These are phyloP conservation scores for Aschersonia sp. DNA, from an alignment of 2,329 filamentous ascomycete genomes.

Conservation along the genomic window DNA sequence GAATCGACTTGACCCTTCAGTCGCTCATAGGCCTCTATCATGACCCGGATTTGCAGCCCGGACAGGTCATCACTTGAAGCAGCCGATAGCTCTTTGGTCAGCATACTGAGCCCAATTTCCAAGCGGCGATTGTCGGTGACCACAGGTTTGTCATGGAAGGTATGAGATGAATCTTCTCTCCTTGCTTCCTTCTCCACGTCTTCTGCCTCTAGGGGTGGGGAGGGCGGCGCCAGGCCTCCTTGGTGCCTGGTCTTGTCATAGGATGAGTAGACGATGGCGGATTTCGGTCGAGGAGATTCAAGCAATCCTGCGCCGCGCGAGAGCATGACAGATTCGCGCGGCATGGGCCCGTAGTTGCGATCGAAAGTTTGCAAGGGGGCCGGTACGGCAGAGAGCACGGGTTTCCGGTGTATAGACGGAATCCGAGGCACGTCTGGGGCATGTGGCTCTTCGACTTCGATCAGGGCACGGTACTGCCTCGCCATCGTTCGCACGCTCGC, in stretches of 20 bases:
- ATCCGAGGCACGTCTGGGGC: slow-evolving; percentile 16
- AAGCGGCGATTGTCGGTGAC: slow-evolving; percentile 24
- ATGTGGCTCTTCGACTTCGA: slow-evolving; percentile 17
- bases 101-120: slow-evolving; percentile 34
- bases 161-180: not conserved
- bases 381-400: not conserved
- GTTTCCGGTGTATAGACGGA: slow-evolving; percentile 11
- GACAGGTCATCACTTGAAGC: slow-evolving; percentile 22
- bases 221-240: slow-evolving; percentile 14
- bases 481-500: slow-evolving; percentile 33
- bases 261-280: slow-evolving; percentile 12
- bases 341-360: slow-evolving; percentile 1
- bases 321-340: not conserved
- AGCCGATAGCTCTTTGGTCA: slow-evolving; percentile 33
- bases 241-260: slow-evolving; percentile 30
- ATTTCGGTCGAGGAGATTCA: not conserved
- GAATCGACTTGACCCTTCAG: slow-evolving; percentile 29
- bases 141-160: slow-evolving; percentile 1
- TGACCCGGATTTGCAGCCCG: slow-evolving; percentile 36
- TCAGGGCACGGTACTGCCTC: slow-evolving; percentile 33
- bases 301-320: slow-evolving; percentile 1
- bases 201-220: slow-evolving; percentile 13
- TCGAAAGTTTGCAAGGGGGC: not conserved
- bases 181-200: not conserved
- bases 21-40: slow-evolving; percentile 44